These are phyloP conservation scores for Teratosphaeria viscida DNA, from an alignment of 2,329 filamentous ascomycete genomes.

Conservation along the genomic window DNA sequence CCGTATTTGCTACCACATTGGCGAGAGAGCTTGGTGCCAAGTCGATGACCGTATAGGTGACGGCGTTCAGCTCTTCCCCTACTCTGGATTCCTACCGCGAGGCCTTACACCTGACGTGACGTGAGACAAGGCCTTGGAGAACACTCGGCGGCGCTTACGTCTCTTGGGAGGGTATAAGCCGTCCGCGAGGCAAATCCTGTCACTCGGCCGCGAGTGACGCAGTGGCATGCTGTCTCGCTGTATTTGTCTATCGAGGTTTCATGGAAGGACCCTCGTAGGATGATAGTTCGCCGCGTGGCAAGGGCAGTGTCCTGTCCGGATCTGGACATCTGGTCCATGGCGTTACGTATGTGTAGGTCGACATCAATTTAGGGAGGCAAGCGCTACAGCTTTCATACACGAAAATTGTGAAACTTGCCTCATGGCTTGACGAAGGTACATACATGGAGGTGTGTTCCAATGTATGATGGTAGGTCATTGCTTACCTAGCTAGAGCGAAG, in stretches of 20 bases:
- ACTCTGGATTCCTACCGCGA: slow-evolving; percentile 31
- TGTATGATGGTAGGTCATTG: too few species aligned
- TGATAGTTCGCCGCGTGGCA: slow-evolving; percentile 29
- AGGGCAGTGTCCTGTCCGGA: slow-evolving; percentile 28
- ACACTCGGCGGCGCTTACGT: not conserved
- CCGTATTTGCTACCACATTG: slow-evolving; percentile 35
- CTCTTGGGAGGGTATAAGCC: not conserved
- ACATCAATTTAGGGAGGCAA: too few species aligned
- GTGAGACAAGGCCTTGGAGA: not conserved
- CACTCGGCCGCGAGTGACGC: not conserved
- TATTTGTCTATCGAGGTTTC: not conserved
- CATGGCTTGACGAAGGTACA: too few species aligned
- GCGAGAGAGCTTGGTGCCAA: slow-evolving; percentile 32
- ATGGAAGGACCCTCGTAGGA: not conserved
- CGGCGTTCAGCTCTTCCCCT: slow-evolving; percentile 31
- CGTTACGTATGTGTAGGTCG: too few species aligned
- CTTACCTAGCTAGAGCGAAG: too few species aligned
- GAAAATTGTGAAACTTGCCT: too few species aligned
- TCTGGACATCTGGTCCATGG: not conserved
- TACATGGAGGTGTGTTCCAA: too few species aligned
- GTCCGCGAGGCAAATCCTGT: not conserved
- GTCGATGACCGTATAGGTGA: slow-evolving; percentile 31
- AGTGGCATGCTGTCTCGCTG: not conserved
- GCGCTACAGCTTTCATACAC: too few species aligned
- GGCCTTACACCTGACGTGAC: slow-evolving; percentile 13